A percentile compares a stretch with the other conserved stretches of the same genome.
phyloP scores from a whole-genome alignment of 2,329 filamentous ascomycete species.

The Arthrobotrys entomopaga region DNA sequence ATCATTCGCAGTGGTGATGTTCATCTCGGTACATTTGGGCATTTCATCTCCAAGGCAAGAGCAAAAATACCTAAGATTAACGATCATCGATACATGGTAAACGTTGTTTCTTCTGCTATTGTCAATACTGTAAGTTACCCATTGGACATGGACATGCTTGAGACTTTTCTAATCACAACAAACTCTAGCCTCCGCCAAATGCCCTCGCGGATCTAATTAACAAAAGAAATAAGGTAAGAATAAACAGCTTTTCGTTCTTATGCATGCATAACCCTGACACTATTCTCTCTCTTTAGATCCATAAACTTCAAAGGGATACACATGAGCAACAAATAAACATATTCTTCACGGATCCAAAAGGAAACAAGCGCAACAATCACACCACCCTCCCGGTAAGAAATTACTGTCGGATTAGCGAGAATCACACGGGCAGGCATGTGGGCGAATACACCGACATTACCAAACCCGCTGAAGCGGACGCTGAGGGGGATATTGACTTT shows the following conservation, averaged over 20 bases:
- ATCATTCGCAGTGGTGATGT: conserved; percentile 79
- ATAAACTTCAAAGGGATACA: conserved; percentile 78
- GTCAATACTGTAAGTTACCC: conserved; percentile 76
- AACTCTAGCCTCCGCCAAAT: conserved; percentile 41
- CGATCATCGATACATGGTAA: conserved; percentile 96
- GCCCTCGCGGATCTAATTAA: conserved; percentile 86
- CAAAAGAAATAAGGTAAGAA: conserved; percentile 78
- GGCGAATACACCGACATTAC: conserved; percentile 53
- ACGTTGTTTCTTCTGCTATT: conserved; percentile 92
- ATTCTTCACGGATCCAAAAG: conserved; percentile 88
- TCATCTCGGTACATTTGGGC: conserved; percentile 88
- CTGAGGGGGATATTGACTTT: conserved; percentile 62
- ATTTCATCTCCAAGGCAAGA: conserved; percentile 93
- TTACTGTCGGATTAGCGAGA: conserved; percentile 92
- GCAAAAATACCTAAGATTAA: conserved; percentile 83
- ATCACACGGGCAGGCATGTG: conserved; percentile 69
- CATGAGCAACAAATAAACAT: conserved; percentile 97
- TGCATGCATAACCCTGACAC: neutral
- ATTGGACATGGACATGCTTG: conserved; percentile 74
- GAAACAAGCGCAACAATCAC: conserved; percentile 89
- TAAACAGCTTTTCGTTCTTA: conserved; percentile 66
- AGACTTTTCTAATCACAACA: neutral
- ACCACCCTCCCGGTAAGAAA: conserved; percentile 80
- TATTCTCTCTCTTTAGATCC: conserved; percentile 64
- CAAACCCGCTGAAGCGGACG: conserved; percentile 49